phyloP scores from a whole-genome alignment of 257 asterid species.

The Fraxinus americana region DNA sequence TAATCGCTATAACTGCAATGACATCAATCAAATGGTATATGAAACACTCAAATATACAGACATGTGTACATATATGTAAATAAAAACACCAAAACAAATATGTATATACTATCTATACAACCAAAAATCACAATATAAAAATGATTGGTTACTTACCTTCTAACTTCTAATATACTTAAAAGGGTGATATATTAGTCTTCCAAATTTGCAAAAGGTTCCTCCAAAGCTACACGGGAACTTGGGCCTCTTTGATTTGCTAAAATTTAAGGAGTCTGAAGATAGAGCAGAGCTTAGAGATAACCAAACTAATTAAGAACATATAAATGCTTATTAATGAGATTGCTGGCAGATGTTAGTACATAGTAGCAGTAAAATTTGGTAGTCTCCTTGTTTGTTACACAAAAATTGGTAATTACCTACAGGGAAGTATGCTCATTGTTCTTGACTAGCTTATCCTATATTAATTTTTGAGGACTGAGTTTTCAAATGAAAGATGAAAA shows the following conservation, averaged over 20 bases:
- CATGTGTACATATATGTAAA: background rate
- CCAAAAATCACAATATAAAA: background rate
- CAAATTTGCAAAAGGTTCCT: background rate
- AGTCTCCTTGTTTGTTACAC: background rate
- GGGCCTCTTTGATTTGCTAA: background rate
- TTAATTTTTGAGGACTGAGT: too few species aligned
- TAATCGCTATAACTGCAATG: constrained; percentile 8
- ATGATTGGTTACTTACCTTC: background rate
- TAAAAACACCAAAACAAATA: background rate
- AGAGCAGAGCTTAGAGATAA: background rate
- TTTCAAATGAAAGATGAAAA: background rate
- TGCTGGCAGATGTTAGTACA: background rate
- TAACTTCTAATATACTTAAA: background rate
- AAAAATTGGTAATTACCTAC: background rate
- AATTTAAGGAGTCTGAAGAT: background rate
- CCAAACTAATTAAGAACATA: background rate
- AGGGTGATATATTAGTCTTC: background rate
- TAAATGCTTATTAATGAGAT: background rate
- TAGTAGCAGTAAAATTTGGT: background rate
- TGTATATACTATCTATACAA: background rate
- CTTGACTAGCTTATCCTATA: background rate
- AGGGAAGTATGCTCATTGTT: background rate
- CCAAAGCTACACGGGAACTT: background rate
- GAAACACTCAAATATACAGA: background rate
- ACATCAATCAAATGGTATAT: background rate